Conservation (phyloP, 1,139 yeast species). For the Debaryomyces singareniensis region DNA sequence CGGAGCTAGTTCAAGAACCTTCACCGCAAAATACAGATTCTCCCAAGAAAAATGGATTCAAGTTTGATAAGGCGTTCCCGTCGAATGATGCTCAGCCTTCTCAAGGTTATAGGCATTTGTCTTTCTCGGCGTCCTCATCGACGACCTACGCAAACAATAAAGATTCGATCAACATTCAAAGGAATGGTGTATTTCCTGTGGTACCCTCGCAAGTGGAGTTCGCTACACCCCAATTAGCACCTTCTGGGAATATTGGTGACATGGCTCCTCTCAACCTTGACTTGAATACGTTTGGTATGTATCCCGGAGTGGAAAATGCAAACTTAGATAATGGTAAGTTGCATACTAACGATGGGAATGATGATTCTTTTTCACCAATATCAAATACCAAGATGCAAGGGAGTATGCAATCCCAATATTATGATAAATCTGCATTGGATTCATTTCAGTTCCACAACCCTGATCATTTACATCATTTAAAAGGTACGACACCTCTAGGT, state of each 20-base stretch:
- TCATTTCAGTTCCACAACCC: conserved; percentile 28
- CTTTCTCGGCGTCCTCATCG: conserved; percentile 77
- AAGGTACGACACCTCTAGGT: conserved; percentile 34
- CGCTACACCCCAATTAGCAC: conserved; percentile 68
- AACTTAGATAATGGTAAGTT: conserved; percentile 13
- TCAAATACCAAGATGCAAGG: neutral
- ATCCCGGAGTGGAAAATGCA: conserved; percentile 31
- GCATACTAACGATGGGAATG: neutral
- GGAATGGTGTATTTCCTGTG: conserved; percentile 21
- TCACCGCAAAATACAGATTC: conserved; percentile 9
- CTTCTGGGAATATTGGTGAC: conserved; percentile 15
- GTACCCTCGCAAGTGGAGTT: conserved; percentile 66
- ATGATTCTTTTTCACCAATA: neutral
- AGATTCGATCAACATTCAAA: conserved; percentile 30
- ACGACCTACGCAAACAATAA: conserved; percentile 56
- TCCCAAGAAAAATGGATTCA: conserved; percentile 5
- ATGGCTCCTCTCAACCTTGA: conserved; percentile 19
- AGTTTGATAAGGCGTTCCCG: conserved; percentile 4
- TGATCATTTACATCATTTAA: conserved; percentile 29
- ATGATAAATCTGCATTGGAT: conserved; percentile 11
- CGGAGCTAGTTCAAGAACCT: conserved; percentile 5
- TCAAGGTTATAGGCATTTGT: conserved; percentile 50
- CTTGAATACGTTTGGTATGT: conserved; percentile 20
- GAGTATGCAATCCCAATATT: conserved; percentile 9
- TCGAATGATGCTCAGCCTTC: conserved; percentile 5